These are phyloP conservation scores for Whalleya microplaca DNA, from an alignment of 2,329 filamentous ascomycete species.

Conservation along the genomic window DNA sequence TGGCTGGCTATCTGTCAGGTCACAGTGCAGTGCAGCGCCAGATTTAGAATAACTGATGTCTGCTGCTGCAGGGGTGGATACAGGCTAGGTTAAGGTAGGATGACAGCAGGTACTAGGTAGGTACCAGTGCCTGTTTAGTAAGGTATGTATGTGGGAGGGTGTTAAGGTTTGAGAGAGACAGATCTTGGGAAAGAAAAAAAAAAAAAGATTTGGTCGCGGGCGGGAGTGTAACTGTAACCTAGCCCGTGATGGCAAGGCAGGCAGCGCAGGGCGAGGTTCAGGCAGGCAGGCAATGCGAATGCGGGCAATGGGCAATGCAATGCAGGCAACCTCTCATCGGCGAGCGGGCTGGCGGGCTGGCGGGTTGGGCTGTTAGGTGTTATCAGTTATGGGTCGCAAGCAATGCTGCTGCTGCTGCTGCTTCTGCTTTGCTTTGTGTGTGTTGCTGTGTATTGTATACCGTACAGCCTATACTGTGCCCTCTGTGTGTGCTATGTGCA, in stretches of 20 bases:
- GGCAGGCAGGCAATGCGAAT: constrained; percentile 4
- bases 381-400: constrained; percentile 26
- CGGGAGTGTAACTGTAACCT: constrained; percentile 19
- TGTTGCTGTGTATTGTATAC: too few relatives aligned
- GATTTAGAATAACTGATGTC: constrained; percentile 21
- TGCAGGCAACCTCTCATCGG: neutral
- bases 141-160: too few relatives aligned
- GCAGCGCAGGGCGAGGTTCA: constrained; percentile 1
- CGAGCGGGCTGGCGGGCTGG: constrained; percentile 11
- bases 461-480: too few relatives aligned
- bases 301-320: constrained; percentile 20
- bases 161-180: constrained; percentile 6
- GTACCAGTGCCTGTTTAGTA: too few relatives aligned
- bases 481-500: too few relatives aligned
- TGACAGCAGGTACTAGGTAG: neutral
- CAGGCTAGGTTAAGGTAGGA: neutral
- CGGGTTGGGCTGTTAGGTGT: constrained; percentile 26
- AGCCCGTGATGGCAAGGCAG: constrained; percentile 20
- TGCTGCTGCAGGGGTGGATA: neutral
- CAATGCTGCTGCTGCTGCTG: too few relatives aligned
- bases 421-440: neutral
- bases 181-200: constrained; percentile 26
- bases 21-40: neutral
- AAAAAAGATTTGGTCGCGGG: constrained; percentile 16
- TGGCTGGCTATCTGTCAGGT: too few relatives aligned